Evolutionary conservation across 106 monocot genomes (phyloP), one percentile per base, ranked within the genome.

Genomic region (Dendrobium nobile): DNA sequence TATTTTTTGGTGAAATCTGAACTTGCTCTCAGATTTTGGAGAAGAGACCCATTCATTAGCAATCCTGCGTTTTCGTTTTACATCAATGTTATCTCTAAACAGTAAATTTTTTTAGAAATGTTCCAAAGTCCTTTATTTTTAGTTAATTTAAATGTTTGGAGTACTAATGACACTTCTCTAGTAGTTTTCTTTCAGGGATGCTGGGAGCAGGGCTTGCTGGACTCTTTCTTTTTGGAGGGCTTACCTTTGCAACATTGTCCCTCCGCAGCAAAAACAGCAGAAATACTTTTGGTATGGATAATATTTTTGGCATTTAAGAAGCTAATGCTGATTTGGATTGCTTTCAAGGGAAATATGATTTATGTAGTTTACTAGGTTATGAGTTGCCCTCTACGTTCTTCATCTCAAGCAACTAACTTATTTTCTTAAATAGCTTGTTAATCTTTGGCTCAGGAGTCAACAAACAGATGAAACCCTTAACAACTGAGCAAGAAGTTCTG

Each of bases 131-230:
- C 20, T 51, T 33, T 15, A 64, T 75, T 47, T 27, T 75, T 61
- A 37, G 37, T 33, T 48, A 72, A 70, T 78, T 41, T n/a, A 31
- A 55, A 61, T 88, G 80, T 84, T 89, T 92, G 77, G 81, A 86
- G 79, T 68, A 82, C 86, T 91, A 78, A 87, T 93, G 88, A 88
- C 79, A 86, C 83, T 89, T 80, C 48, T 82, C 70, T 88, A 85
- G 67, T 98, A 98, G 89, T 86, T 79, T 67, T 79, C 59, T 88
- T 93, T 87, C 93, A 99, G 99, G 91, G 78, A 79, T 92, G 87
- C 31, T 93, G 15, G 95, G 99, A 84, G 90, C 85, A 31, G 91
- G 90, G 80, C 84, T 99, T 51, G 95, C 93, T 84, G 95, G 91
- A 58, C 48, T 90, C 18, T 56, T 99, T 79, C 88, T 99, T 78